These are phyloP conservation scores for Moricandia arvensis DNA, from an alignment of 345 rosid species.

Conservation along the genomic window DNA sequence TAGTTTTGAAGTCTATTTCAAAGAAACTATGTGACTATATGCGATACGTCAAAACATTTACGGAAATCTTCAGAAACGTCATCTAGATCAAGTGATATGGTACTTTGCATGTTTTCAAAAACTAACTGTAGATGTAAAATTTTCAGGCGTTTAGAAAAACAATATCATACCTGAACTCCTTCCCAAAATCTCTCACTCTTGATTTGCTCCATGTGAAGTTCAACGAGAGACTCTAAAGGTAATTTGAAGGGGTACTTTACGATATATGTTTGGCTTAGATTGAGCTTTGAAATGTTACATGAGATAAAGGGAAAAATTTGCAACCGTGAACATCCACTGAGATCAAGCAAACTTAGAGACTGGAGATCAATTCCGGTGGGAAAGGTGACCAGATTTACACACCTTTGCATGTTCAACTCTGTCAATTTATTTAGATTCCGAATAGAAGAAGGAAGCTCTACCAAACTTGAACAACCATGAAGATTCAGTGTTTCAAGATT, in stretches of 20 bases:
- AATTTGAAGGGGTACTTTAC: not conserved
- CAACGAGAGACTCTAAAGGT: constrained; percentile 15
- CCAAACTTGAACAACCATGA: constrained; percentile 25
- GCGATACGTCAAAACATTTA: too few relatives aligned
- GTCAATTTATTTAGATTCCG: not conserved
- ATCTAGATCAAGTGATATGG: not conserved
- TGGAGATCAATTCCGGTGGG: not conserved
- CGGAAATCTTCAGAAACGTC: too few relatives aligned
- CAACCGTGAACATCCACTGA: not conserved
- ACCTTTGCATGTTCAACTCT: not conserved
- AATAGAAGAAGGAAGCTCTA: constrained; percentile 20
- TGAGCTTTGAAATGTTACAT: not conserved
- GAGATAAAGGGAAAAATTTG: constrained; percentile 6
- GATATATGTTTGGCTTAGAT: not conserved
- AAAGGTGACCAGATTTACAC: not conserved
- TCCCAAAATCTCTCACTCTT: constrained; percentile 16
- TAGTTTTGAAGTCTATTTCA: not conserved
- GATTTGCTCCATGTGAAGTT: constrained; percentile 19
- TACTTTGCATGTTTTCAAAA: not conserved
- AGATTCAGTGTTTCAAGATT: constrained; percentile 10
- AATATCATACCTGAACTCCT: constrained; percentile 13
- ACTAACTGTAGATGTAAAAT: not conserved
- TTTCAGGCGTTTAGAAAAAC: not conserved
- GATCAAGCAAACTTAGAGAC: not conserved
- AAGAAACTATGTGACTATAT: not conserved